A percentile compares a stretch with the other conserved stretches of the same genome.
These are phyloP conservation scores for Phytophthora sansomeana DNA, from an alignment of 352 stramenopile genomes.

Conservation along the genomic window DNA sequence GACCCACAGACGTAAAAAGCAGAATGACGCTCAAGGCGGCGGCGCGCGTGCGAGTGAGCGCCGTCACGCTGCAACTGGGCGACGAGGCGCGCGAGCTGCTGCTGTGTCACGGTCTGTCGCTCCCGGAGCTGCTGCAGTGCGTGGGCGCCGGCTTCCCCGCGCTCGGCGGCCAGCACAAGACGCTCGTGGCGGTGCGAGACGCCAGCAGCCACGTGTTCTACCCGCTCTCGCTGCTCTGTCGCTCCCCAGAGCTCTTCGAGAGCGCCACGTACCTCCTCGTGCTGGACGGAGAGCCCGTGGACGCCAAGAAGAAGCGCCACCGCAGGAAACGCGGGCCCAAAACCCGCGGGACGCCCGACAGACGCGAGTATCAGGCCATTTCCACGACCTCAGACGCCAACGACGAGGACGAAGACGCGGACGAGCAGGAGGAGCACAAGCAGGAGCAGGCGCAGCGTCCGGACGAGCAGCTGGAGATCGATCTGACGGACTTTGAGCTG, in stretches of 20 bases:
- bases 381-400: conserved; percentile 39
- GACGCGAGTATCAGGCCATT: conserved; percentile 18
- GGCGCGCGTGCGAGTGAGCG: conserved; percentile 34
- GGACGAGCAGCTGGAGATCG: conserved; percentile 56
- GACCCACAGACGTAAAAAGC: neutral
- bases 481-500: conserved; percentile 87
- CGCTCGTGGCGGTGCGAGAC: conserved; percentile 34
- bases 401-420: conserved; percentile 32
- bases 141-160: conserved; percentile 52
- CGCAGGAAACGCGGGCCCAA: conserved; percentile 20
- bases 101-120: conserved; percentile 42
- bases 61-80: conserved; percentile 47
- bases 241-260: conserved; percentile 62
- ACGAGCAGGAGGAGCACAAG: conserved; percentile 28
- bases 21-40: conserved; percentile 30
- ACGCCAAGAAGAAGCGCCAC: conserved; percentile 22
- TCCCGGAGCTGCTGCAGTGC: conserved; percentile 65
- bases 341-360: conserved; percentile 23
- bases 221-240: conserved; percentile 72
- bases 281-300: conserved; percentile 17
- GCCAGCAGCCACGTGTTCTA: conserved; percentile 58
- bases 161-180: conserved; percentile 10
- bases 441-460: conserved; percentile 20
- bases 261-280: conserved; percentile 57
- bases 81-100: conserved; percentile 46